Evolutionary conservation across 192 early-diverging fungal species (phyloP).

Genomic region (Entomortierella lignicola): DNA sequence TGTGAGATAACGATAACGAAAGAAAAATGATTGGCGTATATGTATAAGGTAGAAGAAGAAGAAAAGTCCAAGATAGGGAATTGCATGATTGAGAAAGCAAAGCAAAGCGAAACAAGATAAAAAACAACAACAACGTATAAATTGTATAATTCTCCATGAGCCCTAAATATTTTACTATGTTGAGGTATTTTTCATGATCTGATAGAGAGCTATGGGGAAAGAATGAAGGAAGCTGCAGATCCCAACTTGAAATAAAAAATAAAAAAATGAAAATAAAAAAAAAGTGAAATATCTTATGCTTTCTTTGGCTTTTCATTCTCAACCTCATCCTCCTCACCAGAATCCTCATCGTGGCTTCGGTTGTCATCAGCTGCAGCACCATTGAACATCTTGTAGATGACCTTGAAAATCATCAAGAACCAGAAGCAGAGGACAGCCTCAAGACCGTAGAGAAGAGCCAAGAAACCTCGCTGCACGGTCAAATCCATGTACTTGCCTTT

Average conservation of each 20-base stretch:
- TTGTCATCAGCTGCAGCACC: slow-evolving; percentile 80
- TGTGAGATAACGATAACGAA: not conserved
- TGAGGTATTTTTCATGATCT: too few species aligned
- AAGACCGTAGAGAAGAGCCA: slow-evolving; percentile 70
- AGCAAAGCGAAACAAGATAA: not conserved
- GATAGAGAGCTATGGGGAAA: too few species aligned
- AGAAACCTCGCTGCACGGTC: slow-evolving; percentile 62
- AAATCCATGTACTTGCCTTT: slow-evolving; percentile 64
- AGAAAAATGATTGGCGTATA: not conserved
- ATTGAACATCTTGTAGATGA: slow-evolving; percentile 65
- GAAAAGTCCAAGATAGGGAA: not conserved
- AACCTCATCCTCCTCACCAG: slow-evolving; percentile 22
- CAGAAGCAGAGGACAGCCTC: slow-evolving; percentile 82
- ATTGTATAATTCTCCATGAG: too few species aligned
- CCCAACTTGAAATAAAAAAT: too few species aligned
- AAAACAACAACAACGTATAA: not conserved
- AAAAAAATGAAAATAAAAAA: too few species aligned
- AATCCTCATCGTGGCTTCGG: slow-evolving; percentile 68
- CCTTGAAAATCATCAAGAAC: slow-evolving; percentile 76
- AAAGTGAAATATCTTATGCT: too few species aligned
- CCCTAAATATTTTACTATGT: too few species aligned
- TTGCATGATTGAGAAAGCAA: not conserved
- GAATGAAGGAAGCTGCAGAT: too few species aligned
- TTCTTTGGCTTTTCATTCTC: too few species aligned
- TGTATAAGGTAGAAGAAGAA: not conserved